Conservation (phyloP, 169 alveolate genomes). For the Condylostoma magnum region DNA sequence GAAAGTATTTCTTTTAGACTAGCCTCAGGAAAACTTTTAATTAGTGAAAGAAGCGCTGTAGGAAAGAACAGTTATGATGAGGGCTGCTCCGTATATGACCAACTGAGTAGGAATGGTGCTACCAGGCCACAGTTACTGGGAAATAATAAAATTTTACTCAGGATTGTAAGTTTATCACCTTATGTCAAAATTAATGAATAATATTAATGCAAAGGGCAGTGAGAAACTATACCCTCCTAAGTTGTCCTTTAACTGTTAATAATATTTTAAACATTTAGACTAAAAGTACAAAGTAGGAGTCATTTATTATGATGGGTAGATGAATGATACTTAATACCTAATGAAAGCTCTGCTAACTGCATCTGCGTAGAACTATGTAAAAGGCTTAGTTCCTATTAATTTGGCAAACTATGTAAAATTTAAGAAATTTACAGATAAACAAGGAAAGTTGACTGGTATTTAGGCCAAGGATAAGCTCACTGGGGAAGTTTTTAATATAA, state of each 20-base stretch:
- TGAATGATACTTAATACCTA: slow-evolving; percentile 89
- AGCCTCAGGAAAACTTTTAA: slow-evolving; percentile 67
- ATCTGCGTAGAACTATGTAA: slow-evolving; percentile 75
- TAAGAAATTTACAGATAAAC: slow-evolving; percentile 62
- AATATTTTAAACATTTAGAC: slow-evolving; percentile 60
- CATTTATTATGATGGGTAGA: slow-evolving; percentile 90
- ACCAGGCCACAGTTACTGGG: slow-evolving; percentile 85
- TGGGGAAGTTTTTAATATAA: slow-evolving; percentile 75
- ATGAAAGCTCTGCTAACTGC: slow-evolving; percentile 84
- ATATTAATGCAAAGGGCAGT: not conserved
- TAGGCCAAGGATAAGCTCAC: slow-evolving; percentile 71
- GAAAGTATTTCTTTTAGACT: slow-evolving; percentile 75
- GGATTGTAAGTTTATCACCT: slow-evolving; percentile 86
- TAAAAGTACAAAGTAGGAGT: slow-evolving; percentile 69
- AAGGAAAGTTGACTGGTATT: slow-evolving; percentile 84
- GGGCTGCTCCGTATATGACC: slow-evolving; percentile 86
- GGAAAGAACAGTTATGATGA: slow-evolving; percentile 89
- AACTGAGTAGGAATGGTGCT: slow-evolving; percentile 82
- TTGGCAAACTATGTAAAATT: slow-evolving; percentile 87
- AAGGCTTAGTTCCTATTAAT: slow-evolving; percentile 85
- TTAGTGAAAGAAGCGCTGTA: slow-evolving; percentile 90
- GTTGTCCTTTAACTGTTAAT: slow-evolving; percentile 38
- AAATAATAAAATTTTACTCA: slow-evolving; percentile 84
- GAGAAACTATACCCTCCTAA: not conserved
- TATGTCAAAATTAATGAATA: slow-evolving; percentile 61